Evolutionary conservation across 129 eudicot genomes (phyloP).

Genomic region (Chrysanthemum lavandulifolium): DNA sequence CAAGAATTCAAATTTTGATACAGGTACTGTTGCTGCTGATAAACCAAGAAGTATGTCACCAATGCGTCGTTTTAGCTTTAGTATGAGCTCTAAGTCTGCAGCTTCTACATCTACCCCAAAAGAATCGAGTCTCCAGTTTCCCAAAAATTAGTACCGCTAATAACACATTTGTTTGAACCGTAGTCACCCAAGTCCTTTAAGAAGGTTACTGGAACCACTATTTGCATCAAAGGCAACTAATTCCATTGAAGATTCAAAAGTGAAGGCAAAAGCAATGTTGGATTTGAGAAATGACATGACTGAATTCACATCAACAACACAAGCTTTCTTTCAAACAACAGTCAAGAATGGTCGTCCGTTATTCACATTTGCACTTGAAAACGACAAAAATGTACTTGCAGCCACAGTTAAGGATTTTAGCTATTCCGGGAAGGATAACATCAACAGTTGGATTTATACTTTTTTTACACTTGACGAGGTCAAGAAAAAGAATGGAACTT

Average conservation of each 20-base stretch:
- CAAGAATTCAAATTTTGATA: constrained; percentile 30
- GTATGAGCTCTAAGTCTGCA: constrained; percentile 27
- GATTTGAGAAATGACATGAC: constrained; percentile 23
- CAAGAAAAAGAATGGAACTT: constrained; percentile 62
- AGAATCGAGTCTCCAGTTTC: constrained; percentile 28
- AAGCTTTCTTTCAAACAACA: constrained; percentile 30
- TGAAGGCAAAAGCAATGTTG: constrained; percentile 18
- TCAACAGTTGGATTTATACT: constrained; percentile 61
- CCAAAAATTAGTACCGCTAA: constrained; percentile 19
- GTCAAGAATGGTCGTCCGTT: constrained; percentile 32
- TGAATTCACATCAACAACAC: constrained; percentile 25
- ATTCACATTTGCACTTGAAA: constrained; percentile 37
- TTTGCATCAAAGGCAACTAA: constrained; percentile 43
- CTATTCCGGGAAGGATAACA: constrained; percentile 39
- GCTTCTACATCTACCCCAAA: constrained; percentile 14
- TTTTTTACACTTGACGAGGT: constrained; percentile 65
- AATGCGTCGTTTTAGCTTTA: constrained; percentile 52
- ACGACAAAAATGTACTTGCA: constrained; percentile 24
- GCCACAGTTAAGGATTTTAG: constrained; percentile 45
- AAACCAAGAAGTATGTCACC: constrained; percentile 68
- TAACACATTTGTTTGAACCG: constrained; percentile 32
- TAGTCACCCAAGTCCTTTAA: constrained; percentile 61
- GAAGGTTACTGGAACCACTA: constrained; percentile 68
- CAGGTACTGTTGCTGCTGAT: constrained; percentile 23
- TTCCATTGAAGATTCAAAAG: constrained; percentile 22